Conservation (phyloP, 2,329 filamentous ascomycete genomes). For the Alternaria sp. region DNA sequence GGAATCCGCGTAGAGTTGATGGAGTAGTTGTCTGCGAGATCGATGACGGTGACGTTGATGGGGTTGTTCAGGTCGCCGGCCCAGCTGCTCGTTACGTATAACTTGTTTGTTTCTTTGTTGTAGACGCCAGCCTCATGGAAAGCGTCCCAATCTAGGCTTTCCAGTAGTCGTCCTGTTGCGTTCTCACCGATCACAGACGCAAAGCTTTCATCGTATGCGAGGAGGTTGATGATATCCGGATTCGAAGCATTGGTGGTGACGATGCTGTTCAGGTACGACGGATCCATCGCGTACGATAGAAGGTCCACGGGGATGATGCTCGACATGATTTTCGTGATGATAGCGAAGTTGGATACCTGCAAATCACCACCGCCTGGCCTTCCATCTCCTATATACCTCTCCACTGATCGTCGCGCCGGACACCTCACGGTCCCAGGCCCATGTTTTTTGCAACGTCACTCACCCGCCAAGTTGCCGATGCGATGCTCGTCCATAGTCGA, state of each 20-base stretch:
- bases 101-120: constrained; percentile 43
- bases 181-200: constrained; percentile 39
- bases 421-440: not conserved
- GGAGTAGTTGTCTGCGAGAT: constrained; percentile 49
- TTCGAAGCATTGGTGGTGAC: constrained; percentile 39
- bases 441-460: not conserved
- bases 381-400: not conserved
- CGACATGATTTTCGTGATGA: constrained; percentile 38
- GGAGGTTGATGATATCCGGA: constrained; percentile 43
- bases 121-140: constrained; percentile 52
- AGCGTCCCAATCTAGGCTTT: constrained; percentile 37
- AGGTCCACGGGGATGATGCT: constrained; percentile 42
- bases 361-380: not conserved
- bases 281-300: constrained; percentile 39
- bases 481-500: not conserved
- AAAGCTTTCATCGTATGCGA: constrained; percentile 47
- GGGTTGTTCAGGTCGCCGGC: constrained; percentile 33
- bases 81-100: constrained; percentile 54
- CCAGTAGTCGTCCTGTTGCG: constrained; percentile 42
- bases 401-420: not conserved
- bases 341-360: constrained; percentile 2
- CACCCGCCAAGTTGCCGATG: not conserved
- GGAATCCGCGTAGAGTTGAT: constrained; percentile 48
- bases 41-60: constrained; percentile 46
- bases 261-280: constrained; percentile 37